Conservation (phyloP, 495 filamentous ascomycete species). For the Penicillium canariense region DNA sequence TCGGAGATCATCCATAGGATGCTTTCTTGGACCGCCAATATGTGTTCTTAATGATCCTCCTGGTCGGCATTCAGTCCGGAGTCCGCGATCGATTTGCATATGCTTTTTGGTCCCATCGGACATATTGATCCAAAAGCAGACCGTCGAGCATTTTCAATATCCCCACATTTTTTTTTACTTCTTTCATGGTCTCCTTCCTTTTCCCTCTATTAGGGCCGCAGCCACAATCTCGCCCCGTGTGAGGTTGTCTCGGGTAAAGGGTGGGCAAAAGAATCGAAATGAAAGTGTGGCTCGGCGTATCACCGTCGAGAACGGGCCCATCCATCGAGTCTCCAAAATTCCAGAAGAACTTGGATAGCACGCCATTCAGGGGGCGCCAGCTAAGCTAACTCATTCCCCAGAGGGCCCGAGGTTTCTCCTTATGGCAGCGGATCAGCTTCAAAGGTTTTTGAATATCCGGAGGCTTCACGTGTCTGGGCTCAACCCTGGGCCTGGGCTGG, state of each 20-base stretch:
- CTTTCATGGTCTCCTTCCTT: background rate
- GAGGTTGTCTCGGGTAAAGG: background rate
- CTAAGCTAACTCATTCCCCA: background rate
- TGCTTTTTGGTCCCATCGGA: background rate
- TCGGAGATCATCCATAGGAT: too few species aligned
- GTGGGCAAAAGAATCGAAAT: background rate
- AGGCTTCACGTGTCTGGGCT: conserved; percentile 20
- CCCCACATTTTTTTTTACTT: background rate
- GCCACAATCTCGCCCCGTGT: background rate
- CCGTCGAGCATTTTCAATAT: background rate
- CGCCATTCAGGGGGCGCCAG: background rate
- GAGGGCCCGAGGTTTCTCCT: conserved; percentile 20
- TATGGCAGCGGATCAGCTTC: conserved; percentile 10
- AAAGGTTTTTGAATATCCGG: background rate
- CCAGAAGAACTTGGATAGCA: background rate
- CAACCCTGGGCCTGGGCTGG: background rate
- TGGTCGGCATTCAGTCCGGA: conserved; percentile 1
- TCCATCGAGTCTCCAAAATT: background rate
- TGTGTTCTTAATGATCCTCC: background rate
- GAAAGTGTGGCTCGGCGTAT: conserved; percentile 19
- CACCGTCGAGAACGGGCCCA: background rate
- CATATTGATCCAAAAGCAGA: background rate
- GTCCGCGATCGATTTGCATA: background rate
- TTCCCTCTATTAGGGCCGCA: conserved; percentile 2
- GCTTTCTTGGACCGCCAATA: too few species aligned